These are phyloP conservation scores for Infundibulicybe gibba DNA, from an alignment of 768 basidiomycete genomes.

Conservation along the genomic window DNA sequence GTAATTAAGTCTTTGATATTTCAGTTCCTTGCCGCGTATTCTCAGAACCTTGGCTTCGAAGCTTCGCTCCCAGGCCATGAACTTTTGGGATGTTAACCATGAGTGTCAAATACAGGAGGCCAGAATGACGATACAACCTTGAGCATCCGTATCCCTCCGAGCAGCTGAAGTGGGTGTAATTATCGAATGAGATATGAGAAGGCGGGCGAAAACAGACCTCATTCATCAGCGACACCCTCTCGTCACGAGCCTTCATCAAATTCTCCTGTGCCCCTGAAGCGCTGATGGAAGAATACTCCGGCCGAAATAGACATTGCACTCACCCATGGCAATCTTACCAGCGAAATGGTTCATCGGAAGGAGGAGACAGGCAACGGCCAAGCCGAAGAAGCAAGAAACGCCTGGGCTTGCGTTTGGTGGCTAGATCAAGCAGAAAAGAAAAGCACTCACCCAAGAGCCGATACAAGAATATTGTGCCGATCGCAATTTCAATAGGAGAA, in stretches of 20 bases:
- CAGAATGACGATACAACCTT: constrained; percentile 38
- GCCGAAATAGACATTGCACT: not conserved
- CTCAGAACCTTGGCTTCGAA: constrained; percentile 75
- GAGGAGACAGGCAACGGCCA: constrained; percentile 70
- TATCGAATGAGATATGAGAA: not conserved
- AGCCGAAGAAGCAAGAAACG: constrained; percentile 73
- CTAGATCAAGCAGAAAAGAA: not conserved
- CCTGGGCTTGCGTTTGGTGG: constrained; percentile 22
- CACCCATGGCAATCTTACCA: constrained; percentile 67
- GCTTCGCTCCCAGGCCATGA: constrained; percentile 93
- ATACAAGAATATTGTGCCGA: constrained; percentile 77
- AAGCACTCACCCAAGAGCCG: constrained; percentile 57
- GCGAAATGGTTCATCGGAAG: constrained; percentile 82
- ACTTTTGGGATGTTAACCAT: constrained; percentile 42
- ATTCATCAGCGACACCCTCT: constrained; percentile 90
- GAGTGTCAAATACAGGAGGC: not conserved
- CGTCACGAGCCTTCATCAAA: constrained; percentile 89
- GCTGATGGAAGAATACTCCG: not conserved
- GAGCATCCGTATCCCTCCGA: constrained; percentile 89
- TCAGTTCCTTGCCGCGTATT: constrained; percentile 77
- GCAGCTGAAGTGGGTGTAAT: constrained; percentile 42
- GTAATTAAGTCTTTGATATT: constrained; percentile 84
- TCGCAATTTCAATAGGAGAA: constrained; percentile 72
- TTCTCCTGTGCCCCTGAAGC: constrained; percentile 64
- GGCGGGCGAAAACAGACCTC: constrained; percentile 32